Conservation (phyloP, 352 stramenopile genomes). For the Globisporangium nodosum region DNA sequence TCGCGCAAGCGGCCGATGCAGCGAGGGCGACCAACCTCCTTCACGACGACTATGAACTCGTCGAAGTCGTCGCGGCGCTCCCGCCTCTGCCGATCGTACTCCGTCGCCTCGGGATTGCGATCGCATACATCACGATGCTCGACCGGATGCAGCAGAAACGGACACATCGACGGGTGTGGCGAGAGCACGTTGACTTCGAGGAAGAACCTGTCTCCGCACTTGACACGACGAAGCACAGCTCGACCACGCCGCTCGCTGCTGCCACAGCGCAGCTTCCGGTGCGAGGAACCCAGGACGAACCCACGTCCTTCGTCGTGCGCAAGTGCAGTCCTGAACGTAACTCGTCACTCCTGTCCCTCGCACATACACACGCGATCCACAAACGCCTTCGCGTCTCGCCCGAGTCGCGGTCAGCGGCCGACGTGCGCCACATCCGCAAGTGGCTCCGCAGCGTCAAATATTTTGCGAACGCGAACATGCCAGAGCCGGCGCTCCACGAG, state of each 20-base stretch:
- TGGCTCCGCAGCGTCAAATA: slow-evolving; percentile 65
- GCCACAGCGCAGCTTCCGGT: background rate
- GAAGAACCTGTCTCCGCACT: slow-evolving; percentile 17
- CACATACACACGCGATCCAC: slow-evolving; percentile 24
- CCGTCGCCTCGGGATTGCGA: slow-evolving; percentile 43
- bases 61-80: slow-evolving; percentile 53
- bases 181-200: slow-evolving; percentile 33
- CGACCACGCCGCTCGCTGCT: too few relatives aligned
- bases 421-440: slow-evolving; percentile 55
- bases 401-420: slow-evolving; percentile 26
- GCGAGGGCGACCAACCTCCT: background rate
- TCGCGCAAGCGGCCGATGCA: background rate
- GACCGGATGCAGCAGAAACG: slow-evolving; percentile 40
- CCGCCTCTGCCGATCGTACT: slow-evolving; percentile 51
- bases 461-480: slow-evolving; percentile 50
- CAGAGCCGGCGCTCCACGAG: slow-evolving; percentile 44
- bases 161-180: slow-evolving; percentile 46
- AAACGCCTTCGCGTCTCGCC: slow-evolving; percentile 31
- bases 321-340: slow-evolving; percentile 32
- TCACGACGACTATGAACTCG: slow-evolving; percentile 46
- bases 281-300: background rate
- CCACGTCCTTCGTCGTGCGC: slow-evolving; percentile 32
- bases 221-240: background rate
- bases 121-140: slow-evolving; percentile 54
- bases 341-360: slow-evolving; percentile 28